Base-by-base conservation (phyloP, 352 stramenopile species). In the Peronosclerospora sorghi region DNA sequence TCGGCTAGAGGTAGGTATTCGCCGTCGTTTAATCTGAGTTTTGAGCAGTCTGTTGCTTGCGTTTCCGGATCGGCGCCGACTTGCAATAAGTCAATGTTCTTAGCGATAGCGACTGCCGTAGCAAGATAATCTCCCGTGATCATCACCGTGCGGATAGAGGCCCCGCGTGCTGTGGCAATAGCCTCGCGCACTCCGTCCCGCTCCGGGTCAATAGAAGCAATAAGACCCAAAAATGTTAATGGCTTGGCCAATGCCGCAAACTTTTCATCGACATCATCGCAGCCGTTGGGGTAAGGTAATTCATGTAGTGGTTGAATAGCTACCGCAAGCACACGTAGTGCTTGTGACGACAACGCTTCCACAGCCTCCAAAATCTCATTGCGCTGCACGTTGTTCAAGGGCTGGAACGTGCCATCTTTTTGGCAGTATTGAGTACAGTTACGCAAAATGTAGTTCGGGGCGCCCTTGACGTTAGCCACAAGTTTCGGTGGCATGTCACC, bases 51-150 rank as follows among this genome's bases (percentile, higher is more conserved):
- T 0, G 71, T 71, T 29, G 86, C 83, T 62, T 82, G 64, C 0
- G 61, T 51, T 17, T 69, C 49, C 0, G 51, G 66, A 59, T 76
- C 79, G 48, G 56, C 88, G 1, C 62, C 73, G 15, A 76, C 43
- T 47, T 80, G 59, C n/a, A 97, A 59, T 39, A 98, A 79, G 5
- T 95, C 87, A 38, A 97, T 94, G 52, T 95, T 75, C 41, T 76
- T 79, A 8, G 87, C 92, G 54, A 98, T 97, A 2, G 91, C 87
- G 4, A 96, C 44, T 1, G 94, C 94, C 4, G 93, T 98, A 53
- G 96, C 90, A 38, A 97, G 73, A 36, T 95, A 93, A 62, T 98
- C 95, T 18, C 94, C 90, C 2, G 94, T 98, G 39, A 97, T 85
- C 87, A 98, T 97, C 10, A 94, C 66, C 0, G 78, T 88, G 10